Percentiles rank a stretch among this genome's conserved stretches.
These are phyloP conservation scores for Cladobotryum protrusum DNA, from an alignment of 2,329 filamentous ascomycete genomes.

Conservation along the genomic window DNA sequence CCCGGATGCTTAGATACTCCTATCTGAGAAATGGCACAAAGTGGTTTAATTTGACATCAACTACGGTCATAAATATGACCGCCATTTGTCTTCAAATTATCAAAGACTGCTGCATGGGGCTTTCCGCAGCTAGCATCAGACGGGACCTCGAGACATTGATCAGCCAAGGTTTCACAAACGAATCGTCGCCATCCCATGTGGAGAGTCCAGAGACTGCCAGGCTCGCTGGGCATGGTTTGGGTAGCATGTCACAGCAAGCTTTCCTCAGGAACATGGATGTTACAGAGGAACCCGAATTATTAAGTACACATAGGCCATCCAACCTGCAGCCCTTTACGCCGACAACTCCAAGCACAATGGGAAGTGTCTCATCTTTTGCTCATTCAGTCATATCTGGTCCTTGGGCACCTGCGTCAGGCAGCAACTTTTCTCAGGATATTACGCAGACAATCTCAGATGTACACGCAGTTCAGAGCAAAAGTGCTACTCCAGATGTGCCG, in stretches of 20 bases:
- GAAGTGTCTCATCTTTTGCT: slow-evolving; percentile 22
- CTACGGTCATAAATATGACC: slow-evolving; percentile 43
- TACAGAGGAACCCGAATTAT: slow-evolving; percentile 24
- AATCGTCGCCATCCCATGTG: slow-evolving; percentile 13
- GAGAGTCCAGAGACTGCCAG: slow-evolving; percentile 14
- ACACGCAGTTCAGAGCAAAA: not conserved
- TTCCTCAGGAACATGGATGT: slow-evolving; percentile 20
- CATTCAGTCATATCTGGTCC: slow-evolving; percentile 26
- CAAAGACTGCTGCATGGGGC: slow-evolving; percentile 44
- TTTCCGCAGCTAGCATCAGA: slow-evolving; percentile 42
- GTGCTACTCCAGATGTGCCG: slow-evolving; percentile 13
- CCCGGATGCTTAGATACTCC: slow-evolving; percentile 46
- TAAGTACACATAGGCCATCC: not conserved
- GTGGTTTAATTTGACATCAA: slow-evolving; percentile 38
- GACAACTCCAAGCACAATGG: not conserved
- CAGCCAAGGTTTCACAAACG: slow-evolving; percentile 33
- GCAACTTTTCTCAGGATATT: slow-evolving; percentile 15
- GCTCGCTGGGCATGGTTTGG: not conserved
- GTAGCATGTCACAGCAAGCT: slow-evolving; percentile 14
- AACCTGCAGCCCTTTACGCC: slow-evolving; percentile 4
- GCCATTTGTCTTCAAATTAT: slow-evolving; percentile 46
- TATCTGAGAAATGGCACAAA: slow-evolving; percentile 36
- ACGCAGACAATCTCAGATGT: slow-evolving; percentile 1
- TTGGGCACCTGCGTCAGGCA: slow-evolving; percentile 20
- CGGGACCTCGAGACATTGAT: slow-evolving; percentile 48